A percentile compares a stretch with the other conserved stretches of the same genome.
Evolutionary conservation across 768 basidiomycete species (phyloP).

Genomic region (Porphyrellus cyaneotinctus): DNA sequence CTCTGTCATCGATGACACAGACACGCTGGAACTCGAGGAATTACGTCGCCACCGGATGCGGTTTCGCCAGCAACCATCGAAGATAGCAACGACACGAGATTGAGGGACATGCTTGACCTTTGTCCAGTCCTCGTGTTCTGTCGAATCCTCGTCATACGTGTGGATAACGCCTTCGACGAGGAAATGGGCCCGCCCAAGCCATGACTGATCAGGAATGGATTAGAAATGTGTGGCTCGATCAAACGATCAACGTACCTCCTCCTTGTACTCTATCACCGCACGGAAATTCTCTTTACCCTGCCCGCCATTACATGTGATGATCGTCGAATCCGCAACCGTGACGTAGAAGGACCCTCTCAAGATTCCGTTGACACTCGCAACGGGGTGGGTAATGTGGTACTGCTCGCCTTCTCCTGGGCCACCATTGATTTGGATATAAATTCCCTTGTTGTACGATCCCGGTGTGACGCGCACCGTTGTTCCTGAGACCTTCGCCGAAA

Average conservation of each 20-base stretch:
- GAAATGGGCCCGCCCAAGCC: constrained; percentile 87
- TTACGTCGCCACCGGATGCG: constrained; percentile 75
- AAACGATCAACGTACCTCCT: constrained; percentile 61
- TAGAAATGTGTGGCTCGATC: not conserved
- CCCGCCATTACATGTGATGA: constrained; percentile 77
- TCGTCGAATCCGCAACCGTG: constrained; percentile 74
- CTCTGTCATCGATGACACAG: constrained; percentile 43
- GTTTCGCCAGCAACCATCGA: constrained; percentile 89
- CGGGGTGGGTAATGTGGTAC: constrained; percentile 88
- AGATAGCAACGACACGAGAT: constrained; percentile 67
- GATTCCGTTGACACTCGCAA: constrained; percentile 88
- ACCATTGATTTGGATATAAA: constrained; percentile 75
- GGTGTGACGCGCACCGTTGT: constrained; percentile 80
- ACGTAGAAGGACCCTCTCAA: constrained; percentile 89
- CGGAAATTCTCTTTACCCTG: constrained; percentile 61
- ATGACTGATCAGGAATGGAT: constrained; percentile 47
- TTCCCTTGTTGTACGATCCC: constrained; percentile 83
- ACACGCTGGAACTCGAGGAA: constrained; percentile 44
- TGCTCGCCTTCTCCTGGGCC: constrained; percentile 72
- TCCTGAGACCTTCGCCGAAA: constrained; percentile 87
- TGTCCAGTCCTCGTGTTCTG: constrained; percentile 67
- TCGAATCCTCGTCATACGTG: constrained; percentile 63
- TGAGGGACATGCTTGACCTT: constrained; percentile 88
- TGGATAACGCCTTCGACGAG: constrained; percentile 87
- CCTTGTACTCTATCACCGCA: constrained; percentile 90